Evolutionary conservation across 495 filamentous ascomycete genomes (phyloP), one percentile per base, ranked within the genome.

Genomic region (Lasiosphaeris hirsuta): DNA sequence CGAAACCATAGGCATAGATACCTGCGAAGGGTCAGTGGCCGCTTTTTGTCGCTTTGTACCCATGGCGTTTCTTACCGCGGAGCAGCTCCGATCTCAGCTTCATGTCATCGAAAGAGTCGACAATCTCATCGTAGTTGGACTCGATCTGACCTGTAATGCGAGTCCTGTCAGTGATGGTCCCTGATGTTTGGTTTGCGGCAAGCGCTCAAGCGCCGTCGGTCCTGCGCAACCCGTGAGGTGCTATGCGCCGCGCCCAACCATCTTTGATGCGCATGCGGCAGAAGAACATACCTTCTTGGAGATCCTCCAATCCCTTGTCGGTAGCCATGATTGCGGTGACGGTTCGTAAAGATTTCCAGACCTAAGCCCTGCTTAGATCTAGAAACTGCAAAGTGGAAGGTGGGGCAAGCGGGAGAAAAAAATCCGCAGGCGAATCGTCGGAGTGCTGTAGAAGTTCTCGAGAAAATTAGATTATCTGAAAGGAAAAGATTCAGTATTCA

Each of bases 61-160:
- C 10, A 30, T 30, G 23, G 23, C 5, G 5, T 11, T 51, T 54
- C 86, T 78, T 86, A 94, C 90, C 94, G 81, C 94, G 92, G 68
- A 98, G 88, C 69, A 98, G 86, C 84, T 98, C 94, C 47, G 88
- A 66, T 84, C 95, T 96, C 69, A 98, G 83, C 78, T 87, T 86
- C 94, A 98, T 98, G 60, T 91, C 83, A 78, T 98, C 94, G 76
- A 98, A 98, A 56, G 92, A 96, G 78, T 99, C 94, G 74, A 92
- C 94, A 68, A 93, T 90, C 84, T 99, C 95, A 85, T 99, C 94
- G 80, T 99, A 99, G 89, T 97, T 99, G 69, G 92, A 96, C 81
- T 97, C 94, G 81, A 99, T 97, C 80, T 92, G 89, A 72, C 89
- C 95, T 96, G 78, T 67, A 72, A 59, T 42, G 45, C 40, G 42